Conservation (phyloP, 129 eudicot genomes). For the Flaveria bidentis region DNA sequence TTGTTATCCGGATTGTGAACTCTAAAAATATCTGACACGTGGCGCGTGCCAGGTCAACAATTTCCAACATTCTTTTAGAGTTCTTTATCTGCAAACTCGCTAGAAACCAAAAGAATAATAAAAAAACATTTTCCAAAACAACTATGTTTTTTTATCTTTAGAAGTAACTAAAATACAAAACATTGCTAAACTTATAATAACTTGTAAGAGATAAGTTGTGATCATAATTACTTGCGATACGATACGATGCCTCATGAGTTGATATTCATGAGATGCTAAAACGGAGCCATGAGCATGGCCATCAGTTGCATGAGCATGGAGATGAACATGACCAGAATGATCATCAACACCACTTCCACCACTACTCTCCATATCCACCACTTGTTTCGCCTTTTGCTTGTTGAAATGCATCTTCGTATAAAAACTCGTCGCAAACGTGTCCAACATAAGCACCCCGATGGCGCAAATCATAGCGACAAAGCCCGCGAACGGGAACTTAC, state of each 20-base stretch:
- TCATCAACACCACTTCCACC: conserved; percentile 27
- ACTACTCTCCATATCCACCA: conserved; percentile 34
- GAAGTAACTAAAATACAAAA: no score
- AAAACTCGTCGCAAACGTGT: conserved; percentile 59
- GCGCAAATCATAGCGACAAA: conserved; percentile 65
- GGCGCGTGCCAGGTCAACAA: no score
- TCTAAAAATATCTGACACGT: no score
- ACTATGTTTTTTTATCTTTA: no score
- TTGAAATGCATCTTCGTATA: conserved; percentile 50
- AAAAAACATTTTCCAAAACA: no score
- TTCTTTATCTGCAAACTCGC: no score
- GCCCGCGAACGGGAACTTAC: conserved; percentile 65
- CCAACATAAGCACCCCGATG: conserved; percentile 60
- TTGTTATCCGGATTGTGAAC: no score
- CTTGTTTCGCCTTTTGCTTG: conserved; percentile 32
- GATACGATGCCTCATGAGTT: conserved; percentile 61
- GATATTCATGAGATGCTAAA: conserved; percentile 32
- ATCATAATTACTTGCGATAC: conserved; percentile 50
- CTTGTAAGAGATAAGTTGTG: neutral
- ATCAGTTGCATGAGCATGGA: conserved; percentile 61
- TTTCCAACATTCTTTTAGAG: no score
- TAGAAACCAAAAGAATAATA: no score
- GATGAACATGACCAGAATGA: conserved; percentile 53
- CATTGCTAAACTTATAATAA: no score
- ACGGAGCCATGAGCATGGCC: conserved; percentile 64